phyloP scores from a whole-genome alignment of 345 rosid genomes.

The Abelmoschus esculentus region DNA sequence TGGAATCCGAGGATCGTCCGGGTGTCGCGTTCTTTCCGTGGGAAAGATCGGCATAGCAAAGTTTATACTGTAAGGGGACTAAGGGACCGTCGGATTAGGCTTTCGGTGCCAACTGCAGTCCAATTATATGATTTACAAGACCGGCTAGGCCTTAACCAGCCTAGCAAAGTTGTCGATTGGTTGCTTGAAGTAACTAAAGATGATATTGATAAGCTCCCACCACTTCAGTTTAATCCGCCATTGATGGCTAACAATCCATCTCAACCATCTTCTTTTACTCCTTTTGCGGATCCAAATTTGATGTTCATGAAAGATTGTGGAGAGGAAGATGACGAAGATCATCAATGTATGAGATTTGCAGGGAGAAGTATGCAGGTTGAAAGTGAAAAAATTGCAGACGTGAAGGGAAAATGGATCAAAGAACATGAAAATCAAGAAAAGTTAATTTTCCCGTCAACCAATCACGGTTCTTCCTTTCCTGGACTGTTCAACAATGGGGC shows the following conservation, averaged over 20 bases:
- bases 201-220: slow-evolving; percentile 85
- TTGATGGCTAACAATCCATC: slow-evolving; percentile 12
- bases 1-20: slow-evolving; percentile 88
- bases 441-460: slow-evolving; percentile 30
- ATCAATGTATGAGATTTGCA: no score
- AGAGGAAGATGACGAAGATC: not conserved
- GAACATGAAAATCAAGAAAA: slow-evolving; percentile 23
- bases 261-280: slow-evolving; percentile 20
- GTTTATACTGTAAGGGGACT: slow-evolving; percentile 91
- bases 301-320: slow-evolving; percentile 10
- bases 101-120: slow-evolving; percentile 89
- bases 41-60: slow-evolving; percentile 96
- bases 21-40: slow-evolving; percentile 72
- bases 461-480: slow-evolving; percentile 21
- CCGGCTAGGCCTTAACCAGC: slow-evolving; percentile 71
- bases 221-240: slow-evolving; percentile 59
- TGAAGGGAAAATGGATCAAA: slow-evolving; percentile 61
- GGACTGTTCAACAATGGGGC: slow-evolving; percentile 20
- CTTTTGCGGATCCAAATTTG: slow-evolving; percentile 28
- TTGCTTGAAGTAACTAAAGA: slow-evolving; percentile 60
- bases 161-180: slow-evolving; percentile 95
- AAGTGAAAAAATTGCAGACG: no score
- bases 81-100: slow-evolving; percentile 84
- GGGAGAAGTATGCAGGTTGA: no score
- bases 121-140: slow-evolving; percentile 90